These are phyloP conservation scores for Fusarium gaditjirri DNA, from an alignment of 2,329 filamentous ascomycete genomes.

Conservation along the genomic window DNA sequence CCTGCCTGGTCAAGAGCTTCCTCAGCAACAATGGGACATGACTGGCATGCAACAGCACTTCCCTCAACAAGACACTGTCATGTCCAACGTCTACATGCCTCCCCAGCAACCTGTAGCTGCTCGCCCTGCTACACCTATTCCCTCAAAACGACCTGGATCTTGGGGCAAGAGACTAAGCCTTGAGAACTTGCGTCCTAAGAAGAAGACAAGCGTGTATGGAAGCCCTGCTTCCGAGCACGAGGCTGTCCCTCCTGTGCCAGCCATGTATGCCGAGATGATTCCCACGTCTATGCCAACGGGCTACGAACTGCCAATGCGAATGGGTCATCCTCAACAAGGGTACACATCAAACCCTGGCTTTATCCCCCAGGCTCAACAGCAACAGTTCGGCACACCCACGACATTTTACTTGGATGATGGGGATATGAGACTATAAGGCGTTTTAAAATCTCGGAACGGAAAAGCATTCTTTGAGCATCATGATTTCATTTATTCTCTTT, in stretches of 20 bases:
- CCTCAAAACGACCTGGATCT: slow-evolving; percentile 53
- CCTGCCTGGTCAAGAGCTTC: slow-evolving; percentile 44
- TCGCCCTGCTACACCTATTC: slow-evolving; percentile 53
- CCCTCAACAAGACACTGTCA: slow-evolving; percentile 45
- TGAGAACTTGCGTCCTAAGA: slow-evolving; percentile 52
- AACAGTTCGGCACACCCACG: slow-evolving; percentile 44
- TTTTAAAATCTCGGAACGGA: slow-evolving; percentile 30
- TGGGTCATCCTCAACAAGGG: slow-evolving; percentile 37
- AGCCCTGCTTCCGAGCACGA: slow-evolving; percentile 44
- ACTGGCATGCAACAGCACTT: slow-evolving; percentile 42
- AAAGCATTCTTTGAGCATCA: slow-evolving; percentile 35
- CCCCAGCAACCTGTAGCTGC: slow-evolving; percentile 39
- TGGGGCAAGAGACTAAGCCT: slow-evolving; percentile 53
- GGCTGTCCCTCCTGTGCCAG: slow-evolving; percentile 43
- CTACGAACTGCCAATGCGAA: slow-evolving; percentile 46
- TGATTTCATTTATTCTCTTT: slow-evolving; percentile 27
- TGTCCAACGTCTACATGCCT: slow-evolving; percentile 43
- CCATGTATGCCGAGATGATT: slow-evolving; percentile 46
- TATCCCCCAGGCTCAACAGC: slow-evolving; percentile 43
- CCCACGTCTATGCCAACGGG: slow-evolving; percentile 43
- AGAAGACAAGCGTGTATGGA: slow-evolving; percentile 49
- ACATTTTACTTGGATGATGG: slow-evolving; percentile 45
- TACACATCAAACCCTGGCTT: slow-evolving; percentile 43
- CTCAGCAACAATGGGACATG: slow-evolving; percentile 45
- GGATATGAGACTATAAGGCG: slow-evolving; percentile 44